These are phyloP conservation scores for Kodamaea arcana DNA, from an alignment of 1,139 yeast species.

Conservation along the genomic window DNA sequence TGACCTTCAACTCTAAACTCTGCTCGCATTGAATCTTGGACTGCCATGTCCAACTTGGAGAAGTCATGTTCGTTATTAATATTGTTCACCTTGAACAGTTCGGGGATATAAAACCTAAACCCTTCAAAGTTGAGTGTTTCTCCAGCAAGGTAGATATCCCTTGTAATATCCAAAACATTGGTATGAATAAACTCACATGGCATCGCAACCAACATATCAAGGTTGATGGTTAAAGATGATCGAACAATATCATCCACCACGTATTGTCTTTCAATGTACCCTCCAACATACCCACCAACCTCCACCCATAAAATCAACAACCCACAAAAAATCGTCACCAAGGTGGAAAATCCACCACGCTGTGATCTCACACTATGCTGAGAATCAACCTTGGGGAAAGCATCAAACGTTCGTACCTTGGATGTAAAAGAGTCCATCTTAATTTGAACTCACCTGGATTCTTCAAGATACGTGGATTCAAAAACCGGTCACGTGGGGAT, in stretches of 20 bases:
- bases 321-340: constrained; percentile 56
- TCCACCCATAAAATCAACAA: constrained; percentile 80
- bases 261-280: constrained; percentile 75
- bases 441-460: too few relatives aligned
- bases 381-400: constrained; percentile 79
- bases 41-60: constrained; percentile 62
- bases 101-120: constrained; percentile 51
- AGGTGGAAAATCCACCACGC: constrained; percentile 75
- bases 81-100: constrained; percentile 37
- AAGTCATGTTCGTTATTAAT: constrained; percentile 49
- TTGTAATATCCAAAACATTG: constrained; percentile 72
- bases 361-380: constrained; percentile 70
- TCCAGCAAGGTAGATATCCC: constrained; percentile 73
- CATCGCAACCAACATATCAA: constrained; percentile 79
- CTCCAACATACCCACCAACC: constrained; percentile 81
- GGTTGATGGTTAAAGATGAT: constrained; percentile 60
- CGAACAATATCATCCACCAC: constrained; percentile 63
- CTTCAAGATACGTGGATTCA: background rate
- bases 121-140: constrained; percentile 72
- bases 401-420: constrained; percentile 69
- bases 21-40: constrained; percentile 62
- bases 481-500: too few relatives aligned
- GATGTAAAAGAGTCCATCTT: constrained; percentile 36
- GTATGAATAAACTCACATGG: constrained; percentile 77
- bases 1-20: constrained; percentile 48